Base-by-base conservation (phyloP, 768 basidiomycete genomes). In the Boletus sensibilis region DNA sequence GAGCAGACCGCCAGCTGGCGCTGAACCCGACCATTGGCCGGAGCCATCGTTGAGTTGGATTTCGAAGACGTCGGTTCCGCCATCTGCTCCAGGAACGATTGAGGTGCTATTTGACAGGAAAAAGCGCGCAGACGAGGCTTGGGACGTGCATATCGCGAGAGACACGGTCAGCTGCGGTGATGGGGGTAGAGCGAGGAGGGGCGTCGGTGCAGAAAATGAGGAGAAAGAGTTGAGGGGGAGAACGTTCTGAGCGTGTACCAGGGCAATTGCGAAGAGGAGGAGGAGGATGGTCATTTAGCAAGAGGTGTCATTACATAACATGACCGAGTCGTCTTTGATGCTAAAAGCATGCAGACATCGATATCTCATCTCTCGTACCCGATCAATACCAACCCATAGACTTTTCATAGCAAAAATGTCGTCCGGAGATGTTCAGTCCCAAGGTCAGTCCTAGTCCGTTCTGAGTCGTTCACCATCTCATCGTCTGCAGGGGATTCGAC, bases 51-150 rank as follows among this genome's bases (percentile, higher is more conserved):
- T 53, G 34, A 86, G 51, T 0, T 47, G 52, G 18, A 89, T 79
- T 65, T 87, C 82, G 51, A 72, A 76, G 7, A 77, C 75, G 62
- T 78, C 73, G 1, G 60, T 54, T 4, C 76, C 76, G 13, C 76
- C 78, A 5, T 42, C 55, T 2, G 75, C 65, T 1, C 75, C 72
- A 10, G 83, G 78, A 23, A 64, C 65, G 40, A 65, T 48, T 10
- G 74, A 58, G 11, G 73, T 75, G 53, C 72, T 74, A 60, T 86
- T 89, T 0, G 82, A 80, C 4, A 91, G 63, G 58, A 87, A 83
- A 61, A 90, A 85, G 16, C 79, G 76, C 8, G 84, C 80, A 0
- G 74, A 58, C 0, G 73, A 59, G 13, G 64, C 52, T 35, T 56
- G 49, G 13, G 64, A 62, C 1, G 78, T 67, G 59, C 83, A 85